These are phyloP conservation scores for Sextonia rubra DNA, from an alignment of 164 flowering plant species.

Conservation along the genomic window DNA sequence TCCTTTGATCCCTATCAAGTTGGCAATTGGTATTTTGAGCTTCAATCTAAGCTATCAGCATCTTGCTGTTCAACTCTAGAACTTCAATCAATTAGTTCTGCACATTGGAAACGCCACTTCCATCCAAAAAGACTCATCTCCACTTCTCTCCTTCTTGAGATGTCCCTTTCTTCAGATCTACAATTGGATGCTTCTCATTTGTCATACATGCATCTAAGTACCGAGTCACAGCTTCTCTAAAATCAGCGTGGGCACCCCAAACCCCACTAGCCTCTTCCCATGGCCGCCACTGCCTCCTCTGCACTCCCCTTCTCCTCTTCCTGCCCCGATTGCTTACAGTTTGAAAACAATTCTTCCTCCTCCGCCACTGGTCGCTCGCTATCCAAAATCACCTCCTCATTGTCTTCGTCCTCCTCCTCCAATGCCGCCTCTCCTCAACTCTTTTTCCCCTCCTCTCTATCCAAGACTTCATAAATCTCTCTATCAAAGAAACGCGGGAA, in stretches of 20 bases:
- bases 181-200: constrained; percentile 34
- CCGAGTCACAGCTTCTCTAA: too few species aligned
- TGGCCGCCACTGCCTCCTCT: constrained; percentile 13
- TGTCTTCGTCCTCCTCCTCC: constrained; percentile 1
- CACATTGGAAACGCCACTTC: constrained; percentile 23
- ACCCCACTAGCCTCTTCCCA: background rate
- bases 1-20: constrained; percentile 67
- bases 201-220: constrained; percentile 40
- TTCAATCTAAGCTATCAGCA: constrained; percentile 61
- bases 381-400: constrained; percentile 42
- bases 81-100: constrained; percentile 57
- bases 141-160: constrained; percentile 57
- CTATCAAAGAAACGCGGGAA: constrained; percentile 85
- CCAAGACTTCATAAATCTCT: constrained; percentile 74
- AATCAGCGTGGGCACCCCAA: constrained; percentile 35
- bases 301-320: constrained; percentile 27
- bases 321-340: constrained; percentile 39
- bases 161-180: constrained; percentile 40
- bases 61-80: constrained; percentile 56
- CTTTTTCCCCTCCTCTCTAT: constrained; percentile 19
- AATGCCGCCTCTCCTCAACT: background rate
- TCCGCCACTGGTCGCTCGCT: constrained; percentile 57
- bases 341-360: constrained; percentile 71
- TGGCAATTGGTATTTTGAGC: constrained; percentile 55
- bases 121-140: constrained; percentile 39